phyloP scores from a whole-genome alignment of 345 rosid species.

The Euclidium syriacum region DNA sequence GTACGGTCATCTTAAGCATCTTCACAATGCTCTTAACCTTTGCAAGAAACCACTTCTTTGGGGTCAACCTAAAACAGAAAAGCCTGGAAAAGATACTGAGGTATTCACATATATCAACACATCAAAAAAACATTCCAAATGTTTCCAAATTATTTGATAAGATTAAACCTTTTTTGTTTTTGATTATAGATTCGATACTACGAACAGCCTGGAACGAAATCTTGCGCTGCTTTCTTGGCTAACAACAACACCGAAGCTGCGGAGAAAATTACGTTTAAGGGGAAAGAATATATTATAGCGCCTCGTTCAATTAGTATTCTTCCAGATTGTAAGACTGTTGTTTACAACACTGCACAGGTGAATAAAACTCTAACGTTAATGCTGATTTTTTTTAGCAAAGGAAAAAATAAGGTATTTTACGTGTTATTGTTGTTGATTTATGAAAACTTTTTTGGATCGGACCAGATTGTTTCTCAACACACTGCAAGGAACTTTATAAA shows the following conservation, averaged over 20 bases:
- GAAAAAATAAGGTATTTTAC: background rate
- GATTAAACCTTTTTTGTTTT: background rate
- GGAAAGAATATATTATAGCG: conserved; percentile 43
- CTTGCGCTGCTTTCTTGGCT: conserved; percentile 74
- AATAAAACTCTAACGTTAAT: background rate
- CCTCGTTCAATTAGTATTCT: conserved; percentile 69
- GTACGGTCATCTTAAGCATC: conserved; percentile 73
- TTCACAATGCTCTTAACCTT: conserved; percentile 59
- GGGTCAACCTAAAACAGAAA: conserved; percentile 39
- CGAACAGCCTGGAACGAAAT: conserved; percentile 41
- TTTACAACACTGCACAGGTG: conserved; percentile 45
- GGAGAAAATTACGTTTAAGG: conserved; percentile 43
- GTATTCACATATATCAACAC: conserved; percentile 33
- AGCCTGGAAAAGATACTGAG: conserved; percentile 38
- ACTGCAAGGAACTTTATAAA: conserved; percentile 41
- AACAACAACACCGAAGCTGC: conserved; percentile 44
- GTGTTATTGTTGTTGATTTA: conserved; percentile 6
- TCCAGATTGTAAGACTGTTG: conserved; percentile 77
- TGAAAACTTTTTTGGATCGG: background rate
- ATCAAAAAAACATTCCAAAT: background rate
- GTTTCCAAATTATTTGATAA: background rate
- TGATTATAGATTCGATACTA: conserved; percentile 46
- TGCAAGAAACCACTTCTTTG: conserved; percentile 61
- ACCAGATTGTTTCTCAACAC: conserved; percentile 57
- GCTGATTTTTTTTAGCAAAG: background rate